Conservation (phyloP, 129 eudicot species). For the Apium graveolens region DNA sequence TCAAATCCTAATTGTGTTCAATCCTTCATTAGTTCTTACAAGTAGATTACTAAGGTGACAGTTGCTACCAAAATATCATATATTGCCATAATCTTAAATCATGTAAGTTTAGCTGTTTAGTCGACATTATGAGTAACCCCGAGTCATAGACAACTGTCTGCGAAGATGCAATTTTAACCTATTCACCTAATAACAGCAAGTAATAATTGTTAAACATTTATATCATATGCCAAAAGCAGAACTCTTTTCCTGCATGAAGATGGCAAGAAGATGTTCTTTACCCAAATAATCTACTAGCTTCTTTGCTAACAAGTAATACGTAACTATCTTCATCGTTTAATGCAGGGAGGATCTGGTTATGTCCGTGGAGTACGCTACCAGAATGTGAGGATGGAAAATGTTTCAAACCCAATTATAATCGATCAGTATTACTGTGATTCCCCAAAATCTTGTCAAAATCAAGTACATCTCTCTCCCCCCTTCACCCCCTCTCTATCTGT, state of each 20-base stretch:
- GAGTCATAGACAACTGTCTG: background rate
- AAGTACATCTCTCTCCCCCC: slow-evolving; percentile 28
- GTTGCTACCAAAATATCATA: background rate
- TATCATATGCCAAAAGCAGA: background rate
- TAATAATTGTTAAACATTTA: background rate
- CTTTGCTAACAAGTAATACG: background rate
- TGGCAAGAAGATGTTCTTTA: background rate
- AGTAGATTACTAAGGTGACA: background rate
- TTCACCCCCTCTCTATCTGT: background rate
- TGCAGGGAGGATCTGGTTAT: slow-evolving; percentile 96
- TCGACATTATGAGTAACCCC: background rate
- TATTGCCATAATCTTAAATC: background rate
- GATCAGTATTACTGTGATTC: slow-evolving; percentile 97
- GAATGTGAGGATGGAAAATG: slow-evolving; percentile 79
- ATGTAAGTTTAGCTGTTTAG: background rate
- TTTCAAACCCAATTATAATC: slow-evolving; percentile 83
- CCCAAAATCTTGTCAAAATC: slow-evolving; percentile 72
- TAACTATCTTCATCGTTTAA: background rate
- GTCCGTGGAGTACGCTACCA: slow-evolving; percentile 66
- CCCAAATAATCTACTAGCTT: background rate
- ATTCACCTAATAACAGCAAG: background rate
- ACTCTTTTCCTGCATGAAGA: background rate
- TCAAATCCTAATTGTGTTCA: background rate
- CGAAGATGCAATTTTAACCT: background rate
- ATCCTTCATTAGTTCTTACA: background rate